Percentiles rank a stretch among this genome's conserved stretches.
These are phyloP conservation scores for Holtermanniella nyarrowii DNA, from an alignment of 768 basidiomycete genomes.

Conservation along the genomic window DNA sequence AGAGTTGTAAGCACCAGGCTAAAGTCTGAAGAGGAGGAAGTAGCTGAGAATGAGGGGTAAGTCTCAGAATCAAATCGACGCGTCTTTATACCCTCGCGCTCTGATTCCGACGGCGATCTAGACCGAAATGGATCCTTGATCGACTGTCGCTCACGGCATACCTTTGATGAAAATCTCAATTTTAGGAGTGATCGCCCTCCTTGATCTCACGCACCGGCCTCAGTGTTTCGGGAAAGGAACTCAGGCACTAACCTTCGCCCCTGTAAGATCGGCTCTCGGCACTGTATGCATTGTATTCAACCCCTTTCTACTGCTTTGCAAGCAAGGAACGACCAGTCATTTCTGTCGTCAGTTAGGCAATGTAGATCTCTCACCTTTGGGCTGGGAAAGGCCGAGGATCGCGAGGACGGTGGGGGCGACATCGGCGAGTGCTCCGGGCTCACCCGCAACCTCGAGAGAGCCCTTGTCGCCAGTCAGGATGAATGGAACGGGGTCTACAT, in stretches of 20 bases:
- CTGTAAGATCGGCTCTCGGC: background rate
- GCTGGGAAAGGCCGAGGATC: slow-evolving; percentile 61
- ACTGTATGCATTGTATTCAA: background rate
- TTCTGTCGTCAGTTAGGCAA: slow-evolving; percentile 40
- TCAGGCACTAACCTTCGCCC: no score
- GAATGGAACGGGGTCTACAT: slow-evolving; percentile 74
- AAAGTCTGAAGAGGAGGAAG: background rate
- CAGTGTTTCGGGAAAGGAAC: no score
- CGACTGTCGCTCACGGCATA: no score
- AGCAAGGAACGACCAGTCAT: slow-evolving; percentile 57
- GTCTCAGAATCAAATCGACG: no score
- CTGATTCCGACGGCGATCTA: no score
- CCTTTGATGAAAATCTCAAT: no score
- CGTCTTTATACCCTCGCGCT: no score
- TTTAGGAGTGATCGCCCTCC: no score
- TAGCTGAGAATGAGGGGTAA: background rate
- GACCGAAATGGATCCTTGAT: no score
- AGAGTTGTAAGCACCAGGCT: background rate
- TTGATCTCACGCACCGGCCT: no score
- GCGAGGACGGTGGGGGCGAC: slow-evolving; percentile 82
- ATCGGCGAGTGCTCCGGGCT: slow-evolving; percentile 71
- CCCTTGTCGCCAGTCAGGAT: slow-evolving; percentile 61
- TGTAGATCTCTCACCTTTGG: slow-evolving; percentile 49
- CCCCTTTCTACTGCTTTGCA: slow-evolving; percentile 19
- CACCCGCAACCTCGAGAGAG: slow-evolving; percentile 47